Base-by-base conservation (phyloP, 805 yeast species). In the Kuraishia hungarica region DNA sequence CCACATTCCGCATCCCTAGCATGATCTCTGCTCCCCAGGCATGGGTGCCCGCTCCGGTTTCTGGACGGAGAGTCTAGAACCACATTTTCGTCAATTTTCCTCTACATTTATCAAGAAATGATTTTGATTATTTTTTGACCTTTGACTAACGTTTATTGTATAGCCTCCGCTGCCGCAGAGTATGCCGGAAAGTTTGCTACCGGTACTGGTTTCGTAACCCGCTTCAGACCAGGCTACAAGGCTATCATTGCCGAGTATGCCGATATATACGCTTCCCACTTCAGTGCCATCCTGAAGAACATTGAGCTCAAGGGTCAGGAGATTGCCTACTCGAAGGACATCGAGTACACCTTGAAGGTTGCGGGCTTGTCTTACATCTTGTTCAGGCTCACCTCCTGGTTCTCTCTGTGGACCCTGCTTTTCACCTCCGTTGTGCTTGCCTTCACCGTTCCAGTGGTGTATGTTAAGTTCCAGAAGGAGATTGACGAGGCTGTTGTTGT, bases 171-270 rank as follows among this genome's bases (percentile, higher is more conserved):
- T 53, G 76, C 80, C 55, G 87, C 85, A 55, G 97, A 92, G 75
- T 87, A 84, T 66, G 76, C 78, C 56, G 87, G 96, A 58, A 86
- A 86, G 66, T 63, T 82, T 49, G 71, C 86, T 61, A 78, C 88
- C 52, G 97, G 97, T 60, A 75, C 78, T 65, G 97, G 97, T 20
- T 77, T 92, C 59, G 85, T 93, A 58, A 80, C 91, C 58, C 81
- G 84, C 63, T 83, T 87, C 77, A 84, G 80, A 68, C 89, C 94
- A 55, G 73, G 80, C n/a, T 66, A 71, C 51, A 64, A 66, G 56
- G 62, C 75, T 5, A 65, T 62, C 56, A 53, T 64, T 29, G 65
- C 70, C 51, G 59, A 65, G 29, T 59, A 57, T 51, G 67, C 68
- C 20, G 69, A 64, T 20, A 53, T 57, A 26, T 63, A 65, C 53